A percentile compares a stretch with the other conserved stretches of the same genome.
Evolutionary conservation across 2,329 filamentous ascomycete species (phyloP).

Genomic region (Ascochyta clinopodiicola): DNA sequence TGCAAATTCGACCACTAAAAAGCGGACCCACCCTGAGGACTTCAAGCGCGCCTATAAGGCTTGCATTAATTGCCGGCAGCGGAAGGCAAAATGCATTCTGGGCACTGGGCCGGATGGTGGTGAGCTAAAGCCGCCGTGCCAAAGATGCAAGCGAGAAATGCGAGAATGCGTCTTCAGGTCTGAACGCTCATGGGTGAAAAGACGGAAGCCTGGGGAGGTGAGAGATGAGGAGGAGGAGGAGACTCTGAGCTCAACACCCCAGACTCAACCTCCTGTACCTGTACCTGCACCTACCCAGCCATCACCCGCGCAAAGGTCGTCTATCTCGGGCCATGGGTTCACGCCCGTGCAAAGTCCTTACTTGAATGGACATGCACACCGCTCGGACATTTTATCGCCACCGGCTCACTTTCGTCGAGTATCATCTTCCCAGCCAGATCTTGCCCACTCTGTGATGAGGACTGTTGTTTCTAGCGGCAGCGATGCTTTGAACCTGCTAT

Average conservation of each 20-base stretch:
- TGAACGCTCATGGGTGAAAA: constrained; percentile 49
- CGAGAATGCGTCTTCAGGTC: constrained; percentile 56
- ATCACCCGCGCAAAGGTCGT: constrained; percentile 32
- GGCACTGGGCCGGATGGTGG: constrained; percentile 51
- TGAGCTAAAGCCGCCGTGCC: constrained; percentile 54
- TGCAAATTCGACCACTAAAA: constrained; percentile 32
- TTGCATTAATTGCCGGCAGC: constrained; percentile 59
- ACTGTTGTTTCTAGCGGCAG: constrained; percentile 62
- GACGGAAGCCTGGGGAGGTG: constrained; percentile 42
- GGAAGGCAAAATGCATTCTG: constrained; percentile 61
- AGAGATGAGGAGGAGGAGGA: constrained; percentile 34
- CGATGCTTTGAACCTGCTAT: constrained; percentile 61
- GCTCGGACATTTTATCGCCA: constrained; percentile 41
- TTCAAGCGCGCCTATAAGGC: constrained; percentile 63
- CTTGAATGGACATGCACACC: constrained; percentile 26
- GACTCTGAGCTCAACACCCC: neutral
- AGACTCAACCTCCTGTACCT: constrained; percentile 17
- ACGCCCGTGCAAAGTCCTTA: constrained; percentile 38
- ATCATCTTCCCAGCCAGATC: constrained; percentile 43
- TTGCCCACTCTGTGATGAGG: constrained; percentile 53
- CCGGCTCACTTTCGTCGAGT: constrained; percentile 37
- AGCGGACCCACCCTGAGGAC: constrained; percentile 49
- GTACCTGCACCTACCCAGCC: constrained; percentile 22
- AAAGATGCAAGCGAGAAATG: constrained; percentile 59
- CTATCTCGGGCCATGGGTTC: constrained; percentile 33